Evolutionary conservation across 305 asterid genomes (phyloP).

Genomic region (Fraxinus greggii): DNA sequence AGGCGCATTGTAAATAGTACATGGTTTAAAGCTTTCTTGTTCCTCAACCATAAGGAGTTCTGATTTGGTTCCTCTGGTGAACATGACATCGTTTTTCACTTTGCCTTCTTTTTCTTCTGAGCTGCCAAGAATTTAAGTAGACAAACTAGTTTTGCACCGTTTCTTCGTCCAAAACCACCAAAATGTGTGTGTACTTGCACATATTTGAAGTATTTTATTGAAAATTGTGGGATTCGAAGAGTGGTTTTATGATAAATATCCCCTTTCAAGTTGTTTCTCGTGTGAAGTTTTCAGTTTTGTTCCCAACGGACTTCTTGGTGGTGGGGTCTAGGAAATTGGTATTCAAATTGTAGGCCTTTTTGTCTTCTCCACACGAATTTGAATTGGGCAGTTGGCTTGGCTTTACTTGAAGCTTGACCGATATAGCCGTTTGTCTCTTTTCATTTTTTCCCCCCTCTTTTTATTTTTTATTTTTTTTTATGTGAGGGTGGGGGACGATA

Average conservation of each 20-base stretch:
- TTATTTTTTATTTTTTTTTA: no score
- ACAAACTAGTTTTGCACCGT: not conserved
- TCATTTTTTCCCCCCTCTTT: not conserved
- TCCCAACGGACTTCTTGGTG: not conserved
- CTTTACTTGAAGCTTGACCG: not conserved
- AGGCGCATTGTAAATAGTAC: constrained; percentile 57
- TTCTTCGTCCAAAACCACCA: not conserved
- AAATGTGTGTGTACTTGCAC: not conserved
- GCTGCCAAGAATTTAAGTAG: constrained; percentile 2
- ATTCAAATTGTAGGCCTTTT: not conserved
- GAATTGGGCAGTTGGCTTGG: not conserved
- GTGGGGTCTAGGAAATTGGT: not conserved
- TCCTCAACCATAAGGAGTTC: constrained; percentile 50
- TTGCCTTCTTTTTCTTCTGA: not conserved
- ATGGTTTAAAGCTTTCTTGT: constrained; percentile 53
- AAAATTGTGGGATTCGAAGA: not conserved
- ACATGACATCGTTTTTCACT: constrained; percentile 31
- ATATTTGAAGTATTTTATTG: not conserved
- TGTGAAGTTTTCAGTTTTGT: not conserved
- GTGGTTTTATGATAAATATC: not conserved
- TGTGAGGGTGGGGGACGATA: not conserved
- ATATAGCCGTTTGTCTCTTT: not conserved
- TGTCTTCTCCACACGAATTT: not conserved
- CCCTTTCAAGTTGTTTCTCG: not conserved
- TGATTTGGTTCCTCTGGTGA: constrained; percentile 48